These are phyloP conservation scores for Blastobotrys niveus DNA, from an alignment of 1,139 yeast genomes.

Conservation along the genomic window DNA sequence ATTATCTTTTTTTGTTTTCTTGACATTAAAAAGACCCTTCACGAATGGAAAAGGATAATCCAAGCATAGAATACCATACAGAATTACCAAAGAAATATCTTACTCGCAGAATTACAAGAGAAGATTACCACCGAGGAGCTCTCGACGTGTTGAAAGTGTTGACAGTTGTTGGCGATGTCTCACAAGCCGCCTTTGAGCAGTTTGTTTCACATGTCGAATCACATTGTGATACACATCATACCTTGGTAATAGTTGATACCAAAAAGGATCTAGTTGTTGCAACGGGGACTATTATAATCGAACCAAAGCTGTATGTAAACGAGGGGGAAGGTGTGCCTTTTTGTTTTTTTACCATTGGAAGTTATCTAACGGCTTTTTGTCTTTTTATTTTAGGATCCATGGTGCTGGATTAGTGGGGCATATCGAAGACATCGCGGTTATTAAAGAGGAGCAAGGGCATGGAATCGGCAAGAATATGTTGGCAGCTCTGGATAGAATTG, in stretches of 20 bases:
- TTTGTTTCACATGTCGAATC: constrained; percentile 6
- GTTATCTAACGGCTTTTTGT: no score
- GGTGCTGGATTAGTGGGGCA: constrained; percentile 84
- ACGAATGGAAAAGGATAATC: no score
- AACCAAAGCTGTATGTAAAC: constrained; percentile 38
- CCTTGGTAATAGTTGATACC: constrained; percentile 42
- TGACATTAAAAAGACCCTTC: no score
- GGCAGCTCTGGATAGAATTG: constrained; percentile 48
- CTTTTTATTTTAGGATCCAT: constrained; percentile 39
- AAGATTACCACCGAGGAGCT: constrained; percentile 44
- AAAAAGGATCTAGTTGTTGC: constrained; percentile 32
- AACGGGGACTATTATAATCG: constrained; percentile 41
- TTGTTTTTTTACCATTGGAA: no score
- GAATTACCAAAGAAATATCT: constrained; percentile 43
- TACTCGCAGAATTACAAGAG: constrained; percentile 40
- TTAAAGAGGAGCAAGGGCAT: constrained; percentile 69
- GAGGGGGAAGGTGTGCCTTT: no score
- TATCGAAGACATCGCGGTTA: constrained; percentile 86
- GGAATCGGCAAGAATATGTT: constrained; percentile 58
- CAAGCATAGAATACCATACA: no score
- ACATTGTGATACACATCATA: constrained; percentile 37
- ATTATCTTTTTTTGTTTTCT: no score
- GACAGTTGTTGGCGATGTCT: constrained; percentile 52
- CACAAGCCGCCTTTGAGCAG: constrained; percentile 19
- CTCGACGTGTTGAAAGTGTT: constrained; percentile 44